Conservation (phyloP, 176 grass and related monocot species). For the Saccharum spontaneum region DNA sequence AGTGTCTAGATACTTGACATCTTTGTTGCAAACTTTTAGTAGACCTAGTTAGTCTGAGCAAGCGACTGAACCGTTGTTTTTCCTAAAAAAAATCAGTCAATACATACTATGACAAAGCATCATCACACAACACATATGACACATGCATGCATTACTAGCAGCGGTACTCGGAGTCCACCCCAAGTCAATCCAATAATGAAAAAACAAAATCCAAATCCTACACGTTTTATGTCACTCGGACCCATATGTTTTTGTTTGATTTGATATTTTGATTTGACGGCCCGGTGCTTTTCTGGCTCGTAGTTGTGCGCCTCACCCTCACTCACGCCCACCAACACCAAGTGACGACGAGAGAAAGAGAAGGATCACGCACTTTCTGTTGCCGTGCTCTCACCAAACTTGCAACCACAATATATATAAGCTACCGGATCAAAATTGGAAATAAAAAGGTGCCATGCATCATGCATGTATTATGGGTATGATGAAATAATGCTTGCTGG, state of each 20-base stretch:
- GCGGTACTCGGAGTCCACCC: background rate
- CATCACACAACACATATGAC: background rate
- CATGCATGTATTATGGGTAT: background rate
- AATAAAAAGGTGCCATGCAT: background rate
- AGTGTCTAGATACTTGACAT: background rate
- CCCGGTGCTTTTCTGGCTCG: background rate
- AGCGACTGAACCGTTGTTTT: background rate
- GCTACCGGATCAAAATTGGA: background rate
- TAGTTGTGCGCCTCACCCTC: background rate
- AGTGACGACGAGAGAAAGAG: background rate
- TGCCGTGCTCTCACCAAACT: slow-evolving; percentile 11
- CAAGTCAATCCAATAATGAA: background rate
- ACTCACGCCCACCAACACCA: background rate
- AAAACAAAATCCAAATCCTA: background rate
- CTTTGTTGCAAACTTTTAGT: background rate
- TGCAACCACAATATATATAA: background rate
- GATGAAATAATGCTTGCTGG: background rate
- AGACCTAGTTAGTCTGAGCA: too few species aligned
- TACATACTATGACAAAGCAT: background rate
- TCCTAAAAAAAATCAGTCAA: background rate
- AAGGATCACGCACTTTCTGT: background rate
- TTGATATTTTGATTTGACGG: background rate
- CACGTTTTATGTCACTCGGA: background rate
- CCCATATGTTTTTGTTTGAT: background rate
- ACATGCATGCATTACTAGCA: background rate